Base-by-base conservation (phyloP, 805 yeast species). In the Saccharomycopsis fermentans region DNA sequence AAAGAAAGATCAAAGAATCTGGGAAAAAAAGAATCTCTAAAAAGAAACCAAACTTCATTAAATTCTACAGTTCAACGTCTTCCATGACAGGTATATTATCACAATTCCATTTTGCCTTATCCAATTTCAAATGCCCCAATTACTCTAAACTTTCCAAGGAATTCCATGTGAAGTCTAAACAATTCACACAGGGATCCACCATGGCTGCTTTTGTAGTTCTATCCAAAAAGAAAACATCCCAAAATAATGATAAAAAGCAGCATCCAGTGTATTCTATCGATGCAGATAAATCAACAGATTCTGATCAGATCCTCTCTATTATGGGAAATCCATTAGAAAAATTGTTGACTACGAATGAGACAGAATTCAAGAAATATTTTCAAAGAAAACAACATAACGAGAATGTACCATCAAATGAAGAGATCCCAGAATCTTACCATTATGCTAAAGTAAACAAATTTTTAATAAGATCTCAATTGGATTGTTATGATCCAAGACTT, bases 381-480 rank as follows among this genome's bases (percentile, higher is more conserved):
- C 27, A 52, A 5, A 52, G 40, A n/a, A 62, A 67, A 54, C 34
- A 55, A 59, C 12, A 54, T 54, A 12, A 36, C 52, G 27, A 53
- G 34, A 17, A 21, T 3, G 26, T 55, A 24, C 3, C 6, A 19
- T 35, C 4, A 2, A n/a, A 36, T 21, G 52, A 52, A 54, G 6
- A 52, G 59, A 11, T 60, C 58, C 24, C 65, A 62, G 47, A 66
- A 27, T 24, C 77, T n/a, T 91, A 90, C 68, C 91, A 90, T 68
- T 91, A 89, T 69, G 82, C 95, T 6, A 71, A 73, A 40, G 72
- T 81, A 58, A 90, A 85, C 2, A 76, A 79, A 48, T 87, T 94
- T 65, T 67, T 92, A 14, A 77, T 92, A 81, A 77, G 98, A 63
- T 92, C 98, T 0, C 98, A 92, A 70, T 75, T 94, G 53, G 99